Percentiles rank a stretch among this genome's conserved stretches.
Conservation (phyloP, 495 filamentous ascomycete genomes). For the Xylaria grammica region DNA sequence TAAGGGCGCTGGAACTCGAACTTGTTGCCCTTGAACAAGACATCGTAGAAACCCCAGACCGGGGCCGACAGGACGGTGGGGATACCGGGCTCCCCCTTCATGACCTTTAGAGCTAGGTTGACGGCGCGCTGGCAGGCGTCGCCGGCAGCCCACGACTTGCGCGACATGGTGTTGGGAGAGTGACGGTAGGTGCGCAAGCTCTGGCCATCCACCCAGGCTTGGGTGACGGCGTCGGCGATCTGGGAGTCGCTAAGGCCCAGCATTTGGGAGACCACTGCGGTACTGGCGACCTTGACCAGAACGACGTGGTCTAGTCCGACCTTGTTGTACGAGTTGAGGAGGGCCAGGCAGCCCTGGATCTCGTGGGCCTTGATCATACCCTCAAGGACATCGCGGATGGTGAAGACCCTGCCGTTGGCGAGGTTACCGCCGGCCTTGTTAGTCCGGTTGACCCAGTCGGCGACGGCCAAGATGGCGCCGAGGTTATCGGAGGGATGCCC, state of each 20-base stretch:
- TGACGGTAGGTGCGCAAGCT: conserved; percentile 95
- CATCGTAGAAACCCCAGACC: conserved; percentile 98
- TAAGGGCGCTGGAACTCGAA: conserved; percentile 96
- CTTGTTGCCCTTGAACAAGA: conserved; percentile 91
- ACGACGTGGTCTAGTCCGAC: conserved; percentile 98
- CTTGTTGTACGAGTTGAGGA: conserved; percentile 98
- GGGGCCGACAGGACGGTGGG: conserved; percentile 92
- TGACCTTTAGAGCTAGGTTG: conserved; percentile 91
- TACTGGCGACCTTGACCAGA: conserved; percentile 94
- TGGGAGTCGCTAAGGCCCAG: conserved; percentile 86
- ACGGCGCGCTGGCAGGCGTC: conserved; percentile 97
- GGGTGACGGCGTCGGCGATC: conserved; percentile 92
- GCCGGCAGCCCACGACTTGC: conserved; percentile 98
- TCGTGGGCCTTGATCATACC: conserved; percentile 99
- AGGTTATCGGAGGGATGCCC: conserved; percentile 97
- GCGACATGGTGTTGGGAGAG: conserved; percentile 97
- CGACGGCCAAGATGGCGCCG: conserved; percentile 92
- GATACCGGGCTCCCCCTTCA: conserved; percentile 87
- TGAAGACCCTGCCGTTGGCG: conserved; percentile 84
- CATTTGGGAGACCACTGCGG: conserved; percentile 93
- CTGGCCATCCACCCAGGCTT: conserved; percentile 97
- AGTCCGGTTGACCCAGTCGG: conserved; percentile 96
- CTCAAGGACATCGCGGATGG: conserved; percentile 88
- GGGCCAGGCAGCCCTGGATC: conserved; percentile 94
- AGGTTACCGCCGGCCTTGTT: conserved; percentile 90